A percentile compares a stretch with the other conserved stretches of the same genome.
phyloP scores from a whole-genome alignment of 257 asterid genomes.

The Jasminum sambac region DNA sequence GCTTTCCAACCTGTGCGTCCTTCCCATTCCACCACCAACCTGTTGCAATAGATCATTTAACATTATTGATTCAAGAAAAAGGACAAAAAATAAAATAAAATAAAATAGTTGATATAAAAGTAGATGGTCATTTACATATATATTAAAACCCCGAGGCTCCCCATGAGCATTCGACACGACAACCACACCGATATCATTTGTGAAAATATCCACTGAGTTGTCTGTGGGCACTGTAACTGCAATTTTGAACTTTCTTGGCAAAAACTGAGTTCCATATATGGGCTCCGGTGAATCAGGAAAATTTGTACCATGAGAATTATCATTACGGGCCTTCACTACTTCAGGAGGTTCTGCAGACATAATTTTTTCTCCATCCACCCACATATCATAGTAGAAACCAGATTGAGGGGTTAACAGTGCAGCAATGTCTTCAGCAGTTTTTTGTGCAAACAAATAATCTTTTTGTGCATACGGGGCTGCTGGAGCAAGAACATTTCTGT shows the following conservation, averaged over 20 bases:
- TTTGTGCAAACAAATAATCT: constrained; percentile 90
- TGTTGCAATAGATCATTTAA: constrained; percentile 22
- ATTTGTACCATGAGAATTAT: constrained; percentile 88
- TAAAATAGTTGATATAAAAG: constrained; percentile 12
- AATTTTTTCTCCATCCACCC: constrained; percentile 93
- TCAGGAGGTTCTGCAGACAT: constrained; percentile 90
- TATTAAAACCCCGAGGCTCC: constrained; percentile 89
- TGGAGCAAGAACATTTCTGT: constrained; percentile 94
- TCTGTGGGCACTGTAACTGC: constrained; percentile 94
- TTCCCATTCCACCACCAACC: constrained; percentile 98
- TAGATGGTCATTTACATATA: constrained; percentile 58
- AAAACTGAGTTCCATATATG: constrained; percentile 94
- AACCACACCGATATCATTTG: constrained; percentile 88
- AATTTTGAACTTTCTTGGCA: constrained; percentile 94
- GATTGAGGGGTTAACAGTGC: constrained; percentile 95
- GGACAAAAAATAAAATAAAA: constrained; percentile 17
- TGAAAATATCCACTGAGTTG: constrained; percentile 87
- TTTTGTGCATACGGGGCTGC: constrained; percentile 72
- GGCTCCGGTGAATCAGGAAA: constrained; percentile 94
- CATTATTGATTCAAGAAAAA: constrained; percentile 5
- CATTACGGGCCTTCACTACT: constrained; percentile 84
- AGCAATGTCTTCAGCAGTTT: constrained; percentile 92
- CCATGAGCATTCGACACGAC: constrained; percentile 80
- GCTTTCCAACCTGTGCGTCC: constrained; percentile 57
- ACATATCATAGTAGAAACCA: constrained; percentile 96